Conservation (phyloP, 225 moss, liverwort and hornwort genomes). For the Lunularia cruciata region DNA sequence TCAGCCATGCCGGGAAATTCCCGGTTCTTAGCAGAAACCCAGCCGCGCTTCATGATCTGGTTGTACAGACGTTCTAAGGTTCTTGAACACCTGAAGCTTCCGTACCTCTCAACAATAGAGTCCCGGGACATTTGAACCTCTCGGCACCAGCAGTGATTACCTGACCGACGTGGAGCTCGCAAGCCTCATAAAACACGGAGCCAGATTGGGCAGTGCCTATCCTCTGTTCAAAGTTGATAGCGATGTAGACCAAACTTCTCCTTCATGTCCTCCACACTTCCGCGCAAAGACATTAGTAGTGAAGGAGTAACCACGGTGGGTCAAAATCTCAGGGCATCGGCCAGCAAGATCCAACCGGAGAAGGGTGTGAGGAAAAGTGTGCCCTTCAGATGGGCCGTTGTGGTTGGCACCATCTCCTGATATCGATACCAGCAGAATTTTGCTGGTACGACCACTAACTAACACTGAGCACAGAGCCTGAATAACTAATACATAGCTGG, state of each 20-base stretch:
- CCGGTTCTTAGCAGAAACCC: constrained; percentile 39
- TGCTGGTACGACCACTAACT: constrained; percentile 69
- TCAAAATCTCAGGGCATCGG: constrained; percentile 37
- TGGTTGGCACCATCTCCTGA: constrained; percentile 72
- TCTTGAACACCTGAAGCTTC: constrained; percentile 40
- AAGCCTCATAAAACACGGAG: constrained; percentile 61
- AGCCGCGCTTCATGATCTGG: constrained; percentile 43
- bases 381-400: constrained; percentile 64
- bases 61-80: constrained; percentile 39
- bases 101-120: constrained; percentile 34
- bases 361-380: constrained; percentile 37
- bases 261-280: constrained; percentile 40
- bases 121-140: constrained; percentile 51
- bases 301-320: constrained; percentile 41
- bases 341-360: constrained; percentile 40
- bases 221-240: constrained; percentile 69
- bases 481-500: constrained; percentile 62
- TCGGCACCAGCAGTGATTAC: constrained; percentile 57
- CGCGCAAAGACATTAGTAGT: constrained; percentile 46
- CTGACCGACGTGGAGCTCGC: constrained; percentile 50
- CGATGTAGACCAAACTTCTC: constrained; percentile 52
- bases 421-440: constrained; percentile 68
- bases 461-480: constrained; percentile 50
- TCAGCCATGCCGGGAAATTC: constrained; percentile 72
- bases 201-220: constrained; percentile 59